Evolutionary conservation across 2,329 filamentous ascomycete genomes (phyloP).

Genomic region (Aspergillus piperis): DNA sequence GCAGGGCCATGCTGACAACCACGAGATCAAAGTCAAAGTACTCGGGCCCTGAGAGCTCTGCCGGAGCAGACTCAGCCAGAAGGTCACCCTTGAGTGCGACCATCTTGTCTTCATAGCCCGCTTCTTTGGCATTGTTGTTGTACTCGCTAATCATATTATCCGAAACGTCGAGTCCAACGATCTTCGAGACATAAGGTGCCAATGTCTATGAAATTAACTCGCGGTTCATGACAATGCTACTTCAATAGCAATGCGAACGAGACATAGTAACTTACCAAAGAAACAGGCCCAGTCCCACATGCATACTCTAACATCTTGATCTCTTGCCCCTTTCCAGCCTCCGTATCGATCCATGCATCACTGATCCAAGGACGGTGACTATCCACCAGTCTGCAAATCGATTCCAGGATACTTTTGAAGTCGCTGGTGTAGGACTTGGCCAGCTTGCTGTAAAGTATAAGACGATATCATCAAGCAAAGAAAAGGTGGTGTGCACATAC

Average conservation of each 20-base stretch:
- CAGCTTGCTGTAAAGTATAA: conserved; percentile 45
- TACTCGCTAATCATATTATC: conserved; percentile 69
- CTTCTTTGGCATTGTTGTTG: conserved; percentile 60
- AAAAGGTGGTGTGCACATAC: conserved; percentile 29
- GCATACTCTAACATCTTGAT: conserved; percentile 71
- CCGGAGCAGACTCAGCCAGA: conserved; percentile 52
- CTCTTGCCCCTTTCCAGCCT: conserved; percentile 28
- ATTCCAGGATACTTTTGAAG: conserved; percentile 55
- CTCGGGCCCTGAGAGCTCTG: conserved; percentile 59
- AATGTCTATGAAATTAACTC: conserved; percentile 48
- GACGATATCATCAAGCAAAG: background rate
- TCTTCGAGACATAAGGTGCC: conserved; percentile 62
- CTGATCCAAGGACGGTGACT: conserved; percentile 62
- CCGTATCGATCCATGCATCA: conserved; percentile 52
- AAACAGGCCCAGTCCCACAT: conserved; percentile 69
- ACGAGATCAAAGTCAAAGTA: conserved; percentile 71
- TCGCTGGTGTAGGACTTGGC: conserved; percentile 60
- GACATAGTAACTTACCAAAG: conserved; percentile 53
- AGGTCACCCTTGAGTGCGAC: conserved; percentile 61
- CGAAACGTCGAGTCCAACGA: conserved; percentile 69
- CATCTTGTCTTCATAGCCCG: conserved; percentile 57
- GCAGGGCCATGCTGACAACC: conserved; percentile 63
- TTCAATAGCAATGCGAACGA: background rate
- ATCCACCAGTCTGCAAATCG: conserved; percentile 58
- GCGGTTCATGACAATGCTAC: background rate